Percentiles rank a stretch among this genome's conserved stretches.
phyloP scores from a whole-genome alignment of 768 basidiomycete species.

The Suillus plorans region DNA sequence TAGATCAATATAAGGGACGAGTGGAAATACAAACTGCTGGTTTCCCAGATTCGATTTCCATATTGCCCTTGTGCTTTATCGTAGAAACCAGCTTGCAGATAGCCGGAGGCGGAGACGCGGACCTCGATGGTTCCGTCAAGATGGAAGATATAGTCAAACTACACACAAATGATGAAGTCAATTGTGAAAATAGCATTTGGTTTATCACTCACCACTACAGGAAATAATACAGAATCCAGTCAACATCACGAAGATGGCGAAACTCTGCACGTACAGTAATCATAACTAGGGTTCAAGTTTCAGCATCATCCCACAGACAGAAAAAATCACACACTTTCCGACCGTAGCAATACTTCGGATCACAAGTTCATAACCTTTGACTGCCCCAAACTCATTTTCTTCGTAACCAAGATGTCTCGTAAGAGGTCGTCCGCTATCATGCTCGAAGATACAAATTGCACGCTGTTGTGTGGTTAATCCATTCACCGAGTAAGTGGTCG shows the following conservation, averaged over 20 bases:
- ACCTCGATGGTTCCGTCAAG: slow-evolving; percentile 69
- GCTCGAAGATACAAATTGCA: slow-evolving; percentile 66
- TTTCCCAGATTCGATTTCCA: slow-evolving; percentile 54
- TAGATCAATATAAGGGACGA: background rate
- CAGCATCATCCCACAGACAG: background rate
- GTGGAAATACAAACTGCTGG: slow-evolving; percentile 42
- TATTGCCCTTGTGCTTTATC: slow-evolving; percentile 47
- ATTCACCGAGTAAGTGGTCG: slow-evolving; percentile 46
- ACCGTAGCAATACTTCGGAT: slow-evolving; percentile 59
- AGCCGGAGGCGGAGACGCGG: slow-evolving; percentile 65
- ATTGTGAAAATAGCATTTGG: slow-evolving; percentile 1
- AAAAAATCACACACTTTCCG: slow-evolving; percentile 50
- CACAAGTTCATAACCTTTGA: slow-evolving; percentile 58
- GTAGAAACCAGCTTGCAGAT: slow-evolving; percentile 66
- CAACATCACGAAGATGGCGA: background rate
- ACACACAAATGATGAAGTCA: slow-evolving; percentile 8
- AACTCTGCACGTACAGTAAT: slow-evolving; percentile 44
- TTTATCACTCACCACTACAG: slow-evolving; percentile 29
- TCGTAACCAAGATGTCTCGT: slow-evolving; percentile 55
- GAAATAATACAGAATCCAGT: background rate
- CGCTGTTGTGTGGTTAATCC: slow-evolving; percentile 48
- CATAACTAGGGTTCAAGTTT: slow-evolving; percentile 41
- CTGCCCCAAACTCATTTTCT: slow-evolving; percentile 57
- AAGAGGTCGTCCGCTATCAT: slow-evolving; percentile 56
- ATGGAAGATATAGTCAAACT: slow-evolving; percentile 69